Percentiles rank a stretch among this genome's conserved stretches.
These are phyloP conservation scores for Diaporthe longicolla DNA, from an alignment of 2,329 filamentous ascomycete species.

Conservation along the genomic window DNA sequence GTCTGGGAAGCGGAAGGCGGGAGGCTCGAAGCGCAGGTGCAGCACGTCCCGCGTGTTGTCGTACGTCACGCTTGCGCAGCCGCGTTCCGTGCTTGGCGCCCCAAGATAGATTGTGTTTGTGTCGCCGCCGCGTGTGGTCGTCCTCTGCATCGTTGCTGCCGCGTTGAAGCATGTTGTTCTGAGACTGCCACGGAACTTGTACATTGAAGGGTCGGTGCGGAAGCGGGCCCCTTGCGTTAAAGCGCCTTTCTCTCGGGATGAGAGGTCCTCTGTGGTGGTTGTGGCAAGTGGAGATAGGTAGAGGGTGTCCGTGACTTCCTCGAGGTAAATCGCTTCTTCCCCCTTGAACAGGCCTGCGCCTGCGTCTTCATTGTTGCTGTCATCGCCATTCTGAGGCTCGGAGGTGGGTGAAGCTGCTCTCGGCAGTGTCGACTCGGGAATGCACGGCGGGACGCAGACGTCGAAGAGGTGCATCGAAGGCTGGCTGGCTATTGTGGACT, in stretches of 20 bases:
- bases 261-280: not conserved
- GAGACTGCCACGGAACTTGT: conserved; percentile 35
- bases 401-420: not conserved
- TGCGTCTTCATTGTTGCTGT: not conserved
- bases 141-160: not conserved
- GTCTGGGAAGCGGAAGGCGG: not conserved
- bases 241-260: not conserved
- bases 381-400: not conserved
- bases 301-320: conserved; percentile 27
- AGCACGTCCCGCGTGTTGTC: conserved; percentile 42
- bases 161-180: conserved; percentile 35
- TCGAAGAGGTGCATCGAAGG: conserved; percentile 47
- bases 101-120: conserved; percentile 39
- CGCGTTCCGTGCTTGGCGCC: not conserved
- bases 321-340: not conserved
- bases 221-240: conserved; percentile 16
- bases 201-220: conserved; percentile 39
- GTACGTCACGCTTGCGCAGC: conserved; percentile 27
- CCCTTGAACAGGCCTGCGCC: not conserved
- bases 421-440: not conserved
- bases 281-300: conserved; percentile 35
- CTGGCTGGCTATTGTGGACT: conserved; percentile 39
- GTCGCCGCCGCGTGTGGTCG: not conserved
- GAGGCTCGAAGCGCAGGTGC: conserved; percentile 37
- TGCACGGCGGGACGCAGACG: conserved; percentile 40